Percentiles rank a stretch among this genome's conserved stretches.
Conservation (phyloP, 768 basidiomycete species). For the Lactarius trivialis region DNA sequence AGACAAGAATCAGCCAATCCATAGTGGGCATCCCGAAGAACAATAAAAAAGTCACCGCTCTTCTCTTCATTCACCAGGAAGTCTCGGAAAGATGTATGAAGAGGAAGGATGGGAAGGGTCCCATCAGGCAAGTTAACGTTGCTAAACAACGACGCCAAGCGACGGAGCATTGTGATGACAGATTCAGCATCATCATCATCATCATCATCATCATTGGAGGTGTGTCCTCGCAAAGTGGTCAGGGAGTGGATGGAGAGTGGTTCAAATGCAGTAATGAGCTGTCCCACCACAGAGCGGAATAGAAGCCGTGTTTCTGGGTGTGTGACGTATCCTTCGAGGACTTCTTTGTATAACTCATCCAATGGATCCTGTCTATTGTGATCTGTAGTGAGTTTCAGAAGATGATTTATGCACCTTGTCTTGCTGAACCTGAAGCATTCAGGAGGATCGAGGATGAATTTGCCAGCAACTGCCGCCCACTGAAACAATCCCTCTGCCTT, state of each 20-base stretch:
- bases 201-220: no score
- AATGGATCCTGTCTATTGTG: neutral
- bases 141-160: no score
- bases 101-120: no score
- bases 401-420: neutral
- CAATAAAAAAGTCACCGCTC: no score
- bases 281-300: constrained; percentile 1
- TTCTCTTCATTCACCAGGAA: no score
- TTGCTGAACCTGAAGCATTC: neutral
- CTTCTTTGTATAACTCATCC: neutral
- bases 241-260: neutral
- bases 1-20: no score
- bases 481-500: neutral
- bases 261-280: neutral
- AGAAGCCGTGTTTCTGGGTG: neutral
- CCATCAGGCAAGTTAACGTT: no score
- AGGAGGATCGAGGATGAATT: neutral
- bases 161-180: no score
- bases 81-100: no score
- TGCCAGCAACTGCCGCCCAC: neutral
- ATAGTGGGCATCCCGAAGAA: no score
- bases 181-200: no score
- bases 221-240: no score
- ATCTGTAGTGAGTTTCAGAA: neutral
- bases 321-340: neutral